These are phyloP conservation scores for Phlebiopsis gigantea DNA, from an alignment of 768 basidiomycete genomes.

Conservation along the genomic window DNA sequence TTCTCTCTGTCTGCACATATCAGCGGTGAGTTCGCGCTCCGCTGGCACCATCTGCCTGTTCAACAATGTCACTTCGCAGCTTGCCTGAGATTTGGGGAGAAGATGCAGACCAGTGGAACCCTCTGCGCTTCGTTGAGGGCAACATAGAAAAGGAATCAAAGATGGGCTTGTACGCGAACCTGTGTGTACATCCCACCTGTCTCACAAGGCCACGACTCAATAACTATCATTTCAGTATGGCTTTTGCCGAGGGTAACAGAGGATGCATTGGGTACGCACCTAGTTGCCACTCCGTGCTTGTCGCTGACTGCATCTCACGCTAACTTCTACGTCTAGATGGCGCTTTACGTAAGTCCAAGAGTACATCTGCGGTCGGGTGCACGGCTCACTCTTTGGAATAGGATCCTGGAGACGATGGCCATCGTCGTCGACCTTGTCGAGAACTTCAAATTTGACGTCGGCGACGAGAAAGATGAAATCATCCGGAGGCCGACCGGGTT, in stretches of 20 bases:
- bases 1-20: conserved; percentile 26
- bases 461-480: conserved; percentile 26
- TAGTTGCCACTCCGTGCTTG: background rate
- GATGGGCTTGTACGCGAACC: conserved; percentile 5
- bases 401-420: conserved; percentile 29
- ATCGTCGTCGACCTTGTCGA: conserved; percentile 31
- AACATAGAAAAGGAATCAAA: conserved; percentile 6
- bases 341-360: conserved; percentile 4
- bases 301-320: conserved; percentile 12
- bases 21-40: conserved; percentile 23
- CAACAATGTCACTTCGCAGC: background rate
- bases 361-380: background rate
- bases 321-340: conserved; percentile 22
- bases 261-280: conserved; percentile 4
- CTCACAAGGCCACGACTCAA: background rate
- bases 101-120: conserved; percentile 27
- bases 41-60: background rate
- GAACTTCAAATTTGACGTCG: conserved; percentile 30
- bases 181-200: conserved; percentile 5
- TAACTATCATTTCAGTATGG: conserved; percentile 9
- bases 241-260: conserved; percentile 7
- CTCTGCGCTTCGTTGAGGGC: conserved; percentile 21
- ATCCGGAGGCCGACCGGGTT: conserved; percentile 25
- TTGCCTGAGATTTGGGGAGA: conserved; percentile 26
- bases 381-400: background rate